Conservation (phyloP, 495 filamentous ascomycete genomes). For the Amniculicola lignicola region DNA sequence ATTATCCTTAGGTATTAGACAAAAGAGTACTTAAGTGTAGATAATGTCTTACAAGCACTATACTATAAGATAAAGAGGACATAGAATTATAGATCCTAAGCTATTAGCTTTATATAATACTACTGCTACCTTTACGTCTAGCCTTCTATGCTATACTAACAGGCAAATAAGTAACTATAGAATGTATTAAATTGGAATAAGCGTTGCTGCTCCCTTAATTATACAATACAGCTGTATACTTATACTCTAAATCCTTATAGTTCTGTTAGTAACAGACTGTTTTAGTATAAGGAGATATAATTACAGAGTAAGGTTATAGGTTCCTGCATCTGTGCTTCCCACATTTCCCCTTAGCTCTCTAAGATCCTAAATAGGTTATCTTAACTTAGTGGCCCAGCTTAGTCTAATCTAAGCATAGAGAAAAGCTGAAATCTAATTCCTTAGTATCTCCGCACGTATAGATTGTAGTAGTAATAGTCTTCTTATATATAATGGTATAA, state of each 20-base stretch:
- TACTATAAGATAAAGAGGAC: constrained; percentile 2
- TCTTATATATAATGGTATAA: constrained; percentile 6
- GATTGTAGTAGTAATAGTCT: constrained; percentile 5
- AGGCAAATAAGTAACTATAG: not conserved
- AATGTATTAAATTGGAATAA: constrained; percentile 1
- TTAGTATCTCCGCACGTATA: constrained; percentile 6
- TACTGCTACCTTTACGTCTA: constrained; percentile 2
- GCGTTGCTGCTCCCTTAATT: not conserved
- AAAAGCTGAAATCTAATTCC: constrained; percentile 10
- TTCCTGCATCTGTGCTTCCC: not conserved
- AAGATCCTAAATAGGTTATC: constrained; percentile 1
- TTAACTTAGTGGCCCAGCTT: constrained; percentile 1
- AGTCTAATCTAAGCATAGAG: constrained; percentile 1
- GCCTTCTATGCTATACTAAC: not conserved
- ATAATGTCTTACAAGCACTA: constrained; percentile 4
- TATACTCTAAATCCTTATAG: not conserved
- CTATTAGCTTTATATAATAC: constrained; percentile 1
- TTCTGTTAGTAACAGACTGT: constrained; percentile 1
- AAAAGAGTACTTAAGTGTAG: constrained; percentile 1
- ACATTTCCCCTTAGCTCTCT: constrained; percentile 4
- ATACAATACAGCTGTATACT: not conserved
- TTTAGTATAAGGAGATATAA: not conserved
- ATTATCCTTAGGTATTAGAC: constrained; percentile 10
- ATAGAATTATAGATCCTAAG: not conserved
- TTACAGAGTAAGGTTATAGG: not conserved